phyloP scores from a whole-genome alignment of 164 flowering plant genomes.

The Annona squamosa region DNA sequence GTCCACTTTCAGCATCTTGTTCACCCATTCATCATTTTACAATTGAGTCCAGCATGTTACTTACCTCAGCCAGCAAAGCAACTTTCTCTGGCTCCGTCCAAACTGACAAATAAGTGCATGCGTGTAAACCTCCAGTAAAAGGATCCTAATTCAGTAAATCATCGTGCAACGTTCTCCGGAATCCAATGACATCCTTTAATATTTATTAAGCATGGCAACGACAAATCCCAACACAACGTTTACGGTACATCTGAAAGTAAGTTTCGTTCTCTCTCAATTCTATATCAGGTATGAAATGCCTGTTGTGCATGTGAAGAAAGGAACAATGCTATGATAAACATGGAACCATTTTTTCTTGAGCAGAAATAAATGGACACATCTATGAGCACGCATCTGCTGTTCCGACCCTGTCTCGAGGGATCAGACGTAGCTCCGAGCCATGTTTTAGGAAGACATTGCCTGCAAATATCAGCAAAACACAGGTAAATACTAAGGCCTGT shows the following conservation, averaged over 20 bases:
- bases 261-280: neutral
- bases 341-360: neutral
- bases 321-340: neutral
- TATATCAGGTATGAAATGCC: neutral
- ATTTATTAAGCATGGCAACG: neutral
- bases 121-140: no score
- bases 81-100: no score
- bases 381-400: slow-evolving; percentile 16
- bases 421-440: slow-evolving; percentile 90
- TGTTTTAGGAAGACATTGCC: slow-evolving; percentile 96
- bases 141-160: no score
- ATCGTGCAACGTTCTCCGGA: no score
- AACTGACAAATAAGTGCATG: no score
- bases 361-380: neutral
- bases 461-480: slow-evolving; percentile 21
- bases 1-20: no score
- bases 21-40: no score
- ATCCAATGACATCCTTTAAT: neutral
- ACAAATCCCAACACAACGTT: neutral
- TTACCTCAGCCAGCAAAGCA: no score
- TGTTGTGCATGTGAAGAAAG: neutral
- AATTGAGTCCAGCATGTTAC: no score
- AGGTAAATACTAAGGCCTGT: neutral
- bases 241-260: neutral
- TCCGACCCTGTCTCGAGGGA: slow-evolving; percentile 98